Percentiles rank a stretch among this genome's conserved stretches.
Evolutionary conservation across 2,329 filamentous ascomycete species (phyloP).

Genomic region (Exophiala spinifera): DNA sequence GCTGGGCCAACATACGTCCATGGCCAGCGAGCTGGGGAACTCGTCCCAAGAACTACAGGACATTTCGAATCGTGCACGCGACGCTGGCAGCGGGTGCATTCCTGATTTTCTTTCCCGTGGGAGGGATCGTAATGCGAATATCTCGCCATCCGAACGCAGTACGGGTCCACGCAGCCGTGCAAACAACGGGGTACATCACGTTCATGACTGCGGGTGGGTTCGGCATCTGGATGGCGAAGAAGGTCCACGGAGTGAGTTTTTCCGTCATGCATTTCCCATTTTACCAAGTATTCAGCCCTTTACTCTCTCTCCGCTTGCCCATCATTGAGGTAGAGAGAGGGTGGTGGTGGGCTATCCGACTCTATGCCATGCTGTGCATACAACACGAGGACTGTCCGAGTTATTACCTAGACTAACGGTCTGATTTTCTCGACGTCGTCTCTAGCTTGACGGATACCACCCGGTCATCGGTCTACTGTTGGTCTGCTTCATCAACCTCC

Average conservation of each 20-base stretch:
- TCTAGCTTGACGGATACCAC: conserved; percentile 23
- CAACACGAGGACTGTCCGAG: no score
- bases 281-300: no score
- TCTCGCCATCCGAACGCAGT: conserved; percentile 22
- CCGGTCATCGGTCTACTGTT: conserved; percentile 31
- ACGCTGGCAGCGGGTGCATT: conserved; percentile 30
- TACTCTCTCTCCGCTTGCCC: no score
- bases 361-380: no score
- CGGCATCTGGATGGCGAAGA: conserved; percentile 32
- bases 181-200: conserved; percentile 27
- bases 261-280: no score
- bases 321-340: no score
- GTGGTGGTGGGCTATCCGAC: no score
- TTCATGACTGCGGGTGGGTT: conserved; percentile 29
- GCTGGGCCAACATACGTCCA: background rate
- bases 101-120: conserved; percentile 31
- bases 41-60: conserved; percentile 11
- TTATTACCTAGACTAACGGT: no score
- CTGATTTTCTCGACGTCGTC: no score
- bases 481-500: conserved; percentile 30
- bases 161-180: conserved; percentile 29
- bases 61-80: conserved; percentile 27
- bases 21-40: background rate
- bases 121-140: conserved; percentile 30
- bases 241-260: conserved; percentile 3